phyloP scores from a whole-genome alignment of 2,329 filamentous ascomycete genomes.

The Cordyceps cicadae region DNA sequence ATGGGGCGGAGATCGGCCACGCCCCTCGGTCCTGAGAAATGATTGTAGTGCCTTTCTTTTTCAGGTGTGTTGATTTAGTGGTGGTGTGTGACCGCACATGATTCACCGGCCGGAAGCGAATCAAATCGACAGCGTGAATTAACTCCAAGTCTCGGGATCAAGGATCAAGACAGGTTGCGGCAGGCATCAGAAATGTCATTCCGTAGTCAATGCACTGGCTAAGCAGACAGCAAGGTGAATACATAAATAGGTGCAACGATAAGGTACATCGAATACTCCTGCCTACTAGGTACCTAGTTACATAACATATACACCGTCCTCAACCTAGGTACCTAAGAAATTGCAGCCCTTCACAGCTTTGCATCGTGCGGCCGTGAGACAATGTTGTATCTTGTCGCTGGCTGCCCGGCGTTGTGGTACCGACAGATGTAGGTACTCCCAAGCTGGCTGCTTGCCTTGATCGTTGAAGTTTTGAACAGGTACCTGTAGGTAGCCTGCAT shows the following conservation, averaged over 20 bases:
- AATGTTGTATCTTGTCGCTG: not conserved
- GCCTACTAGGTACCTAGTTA: not conserved
- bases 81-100: not conserved
- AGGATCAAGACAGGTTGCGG: not conserved
- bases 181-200: not conserved
- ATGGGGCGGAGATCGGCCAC: constrained; percentile 1
- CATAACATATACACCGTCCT: no score
- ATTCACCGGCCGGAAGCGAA: not conserved
- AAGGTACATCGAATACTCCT: not conserved
- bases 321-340: no score
- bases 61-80: not conserved
- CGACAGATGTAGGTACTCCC: not conserved
- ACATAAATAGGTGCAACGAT: not conserved
- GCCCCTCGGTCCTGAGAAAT: no score
- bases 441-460: not conserved
- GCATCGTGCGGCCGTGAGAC: not conserved
- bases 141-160: not conserved
- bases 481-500: not conserved
- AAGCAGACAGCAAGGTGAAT: no score
- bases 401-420: not conserved
- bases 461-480: no score
- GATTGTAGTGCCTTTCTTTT: no score
- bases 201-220: not conserved
- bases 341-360: not conserved
- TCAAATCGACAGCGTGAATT: not conserved